Conservation (phyloP, 2,329 filamentous ascomycete species). For the Pseudopithomyces chartarum region DNA sequence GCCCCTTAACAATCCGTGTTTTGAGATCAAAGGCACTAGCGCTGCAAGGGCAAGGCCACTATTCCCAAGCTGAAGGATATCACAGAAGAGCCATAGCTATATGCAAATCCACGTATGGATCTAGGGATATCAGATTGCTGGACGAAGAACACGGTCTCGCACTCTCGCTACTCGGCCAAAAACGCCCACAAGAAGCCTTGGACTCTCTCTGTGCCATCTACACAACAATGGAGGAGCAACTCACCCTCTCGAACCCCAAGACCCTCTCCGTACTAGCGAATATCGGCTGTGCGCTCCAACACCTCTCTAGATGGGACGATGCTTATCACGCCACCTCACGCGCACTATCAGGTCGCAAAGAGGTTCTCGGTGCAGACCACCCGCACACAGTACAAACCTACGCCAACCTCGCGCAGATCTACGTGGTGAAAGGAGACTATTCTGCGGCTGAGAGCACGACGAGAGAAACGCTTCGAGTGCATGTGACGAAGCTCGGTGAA, state of each 20-base stretch:
- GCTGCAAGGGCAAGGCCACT: conserved; percentile 5
- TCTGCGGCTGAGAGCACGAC: conserved; percentile 1
- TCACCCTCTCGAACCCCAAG: conserved; percentile 1
- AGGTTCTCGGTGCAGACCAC: conserved; percentile 4
- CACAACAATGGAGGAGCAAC: not conserved
- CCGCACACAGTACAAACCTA: conserved; percentile 7
- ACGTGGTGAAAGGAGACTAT: not conserved
- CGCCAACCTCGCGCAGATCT: conserved; percentile 11
- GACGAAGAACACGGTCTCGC: conserved; percentile 9
- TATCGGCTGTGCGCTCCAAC: conserved; percentile 1
- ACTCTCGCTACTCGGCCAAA: conserved; percentile 6
- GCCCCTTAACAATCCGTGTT: not conserved
- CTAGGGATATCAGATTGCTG: not conserved
- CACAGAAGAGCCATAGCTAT: conserved; percentile 3
- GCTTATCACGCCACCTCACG: not conserved
- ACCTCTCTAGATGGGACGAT: conserved; percentile 2
- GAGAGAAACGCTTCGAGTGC: conserved; percentile 1
- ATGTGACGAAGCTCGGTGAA: conserved; percentile 1
- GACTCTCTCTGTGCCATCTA: not conserved
- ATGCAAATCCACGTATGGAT: not conserved
- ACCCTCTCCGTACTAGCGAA: conserved; percentile 10
- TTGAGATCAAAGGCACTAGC: not conserved
- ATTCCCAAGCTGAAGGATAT: conserved; percentile 3
- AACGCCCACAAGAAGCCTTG: not conserved
- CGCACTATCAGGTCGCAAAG: not conserved